Evolutionary conservation across 2,329 filamentous ascomycete species (phyloP).

Genomic region (Seiridium cupressi): DNA sequence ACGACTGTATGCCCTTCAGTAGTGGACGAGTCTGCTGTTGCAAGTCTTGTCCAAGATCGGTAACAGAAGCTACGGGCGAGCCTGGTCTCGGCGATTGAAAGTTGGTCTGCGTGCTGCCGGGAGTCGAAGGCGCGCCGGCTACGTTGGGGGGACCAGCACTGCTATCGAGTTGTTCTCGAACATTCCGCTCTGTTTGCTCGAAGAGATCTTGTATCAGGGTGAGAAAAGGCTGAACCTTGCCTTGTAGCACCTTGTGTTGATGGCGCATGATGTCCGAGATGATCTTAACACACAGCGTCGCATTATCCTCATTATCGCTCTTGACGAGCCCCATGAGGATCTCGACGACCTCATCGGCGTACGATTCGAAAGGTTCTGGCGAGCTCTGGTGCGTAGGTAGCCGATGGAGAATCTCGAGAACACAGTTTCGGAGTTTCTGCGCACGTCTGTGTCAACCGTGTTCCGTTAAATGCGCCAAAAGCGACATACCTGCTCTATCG

Average conservation of each 20-base stretch:
- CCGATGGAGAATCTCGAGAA: slow-evolving; percentile 92
- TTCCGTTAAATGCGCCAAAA: background rate
- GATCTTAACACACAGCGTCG: slow-evolving; percentile 96
- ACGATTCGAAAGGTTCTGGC: slow-evolving; percentile 79
- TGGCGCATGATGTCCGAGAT: slow-evolving; percentile 96
- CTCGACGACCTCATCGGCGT: slow-evolving; percentile 85
- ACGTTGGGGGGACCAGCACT: slow-evolving; percentile 54
- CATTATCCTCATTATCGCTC: slow-evolving; percentile 97
- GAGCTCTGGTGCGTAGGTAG: slow-evolving; percentile 70
- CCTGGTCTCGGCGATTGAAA: slow-evolving; percentile 88
- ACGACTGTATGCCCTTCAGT: slow-evolving; percentile 94
- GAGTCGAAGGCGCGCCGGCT: slow-evolving; percentile 65
- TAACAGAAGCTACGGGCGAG: slow-evolving; percentile 80
- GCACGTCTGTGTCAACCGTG: slow-evolving; percentile 16
- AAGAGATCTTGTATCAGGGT: slow-evolving; percentile 94
- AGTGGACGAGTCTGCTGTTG: slow-evolving; percentile 79
- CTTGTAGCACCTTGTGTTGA: slow-evolving; percentile 75
- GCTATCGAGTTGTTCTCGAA: slow-evolving; percentile 92
- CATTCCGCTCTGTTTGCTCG: slow-evolving; percentile 88
- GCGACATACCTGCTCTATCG: slow-evolving; percentile 72
- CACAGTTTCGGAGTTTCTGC: slow-evolving; percentile 84
- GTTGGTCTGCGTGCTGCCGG: slow-evolving; percentile 62
- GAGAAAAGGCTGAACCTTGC: slow-evolving; percentile 85
- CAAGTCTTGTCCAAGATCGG: slow-evolving; percentile 77
- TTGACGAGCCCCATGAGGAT: slow-evolving; percentile 85